Evolutionary conservation across 192 early-diverging fungal genomes (phyloP), one percentile per base, ranked within the genome.

Genomic region (Anaeromyces robustus): DNA sequence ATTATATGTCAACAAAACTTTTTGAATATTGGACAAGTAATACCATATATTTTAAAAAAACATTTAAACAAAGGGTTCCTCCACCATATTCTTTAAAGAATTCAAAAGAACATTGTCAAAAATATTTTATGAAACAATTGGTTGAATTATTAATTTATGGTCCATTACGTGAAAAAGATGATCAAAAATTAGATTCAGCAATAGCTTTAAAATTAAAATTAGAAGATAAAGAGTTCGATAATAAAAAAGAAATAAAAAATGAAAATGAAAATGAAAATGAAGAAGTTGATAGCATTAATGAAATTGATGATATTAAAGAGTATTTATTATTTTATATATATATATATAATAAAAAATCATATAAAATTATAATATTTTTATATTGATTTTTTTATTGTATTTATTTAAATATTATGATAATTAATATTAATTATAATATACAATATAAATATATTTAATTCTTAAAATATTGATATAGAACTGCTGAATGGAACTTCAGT

Each of bases 151-250:
- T 88, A 11, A 34, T 85, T 7, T 90, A 85, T 81, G 89, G 89
- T 1, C 89, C 89, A 26, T n/a, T 84, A 22, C 77, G 88, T 77
- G 88, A 89, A 77, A 82, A 87, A 30, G 87, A 89, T 19, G 86
- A 87, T 37, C 85, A 88, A 78, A 86, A 86, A 43, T 31, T 88
- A n/a, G 89, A 90, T 59, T 85, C 86, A 1, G 84, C 83, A 29
- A 81, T 90, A 32, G 79, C 84, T 22, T 78, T 83, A 4, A 89
- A 86, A 78, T 78, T 88, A 19, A 81, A 80, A 4, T 68, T 68
- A n/a, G 52, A 68, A 68, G 11, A 68, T 68, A 18, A 18, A 9
- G 26, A 68, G 5, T 9, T 68, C 4, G 7, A 68, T 9, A n/a
- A 68, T 9, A 68, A 78, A 30, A 30, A 29, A 79, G 77, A 83